Percentiles rank a stretch among this genome's conserved stretches.
phyloP scores from a whole-genome alignment of 2,329 filamentous ascomycete species.

The Pseudocercospora cruenta region DNA sequence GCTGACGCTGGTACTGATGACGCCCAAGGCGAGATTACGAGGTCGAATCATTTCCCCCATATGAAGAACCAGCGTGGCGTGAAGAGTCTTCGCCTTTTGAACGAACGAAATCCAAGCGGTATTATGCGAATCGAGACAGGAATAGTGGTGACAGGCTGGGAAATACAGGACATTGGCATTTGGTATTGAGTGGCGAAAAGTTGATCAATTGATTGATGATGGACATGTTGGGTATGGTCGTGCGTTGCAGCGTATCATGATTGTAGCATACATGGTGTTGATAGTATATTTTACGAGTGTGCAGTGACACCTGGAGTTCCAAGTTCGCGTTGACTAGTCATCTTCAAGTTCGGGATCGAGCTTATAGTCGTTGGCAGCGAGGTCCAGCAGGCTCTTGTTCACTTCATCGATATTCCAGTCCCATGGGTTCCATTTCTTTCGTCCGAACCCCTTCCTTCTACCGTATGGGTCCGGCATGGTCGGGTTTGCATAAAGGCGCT shows the following conservation, averaged over 20 bases:
- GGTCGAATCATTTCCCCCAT: not conserved
- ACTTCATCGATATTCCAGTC: not conserved
- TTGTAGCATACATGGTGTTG: not conserved
- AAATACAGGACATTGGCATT: conserved; percentile 8
- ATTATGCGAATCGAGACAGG: conserved; percentile 14
- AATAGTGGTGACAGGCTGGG: conserved; percentile 2
- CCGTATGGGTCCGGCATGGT: not conserved
- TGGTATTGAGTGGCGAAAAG: conserved; percentile 8
- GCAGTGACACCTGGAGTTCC: not conserved
- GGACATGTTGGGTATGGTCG: not conserved
- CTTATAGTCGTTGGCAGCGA: not conserved
- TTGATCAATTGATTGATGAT: conserved; percentile 4
- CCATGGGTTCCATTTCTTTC: not conserved
- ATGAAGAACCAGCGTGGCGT: not conserved
- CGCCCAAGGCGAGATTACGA: not conserved
- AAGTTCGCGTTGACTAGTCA: not conserved
- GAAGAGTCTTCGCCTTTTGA: conserved; percentile 7
- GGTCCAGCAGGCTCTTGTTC: not conserved
- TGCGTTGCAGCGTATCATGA: not conserved
- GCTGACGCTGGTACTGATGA: not conserved
- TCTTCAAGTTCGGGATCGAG: not conserved
- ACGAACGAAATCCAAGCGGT: conserved; percentile 13
- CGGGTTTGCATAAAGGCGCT: not conserved
- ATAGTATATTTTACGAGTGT: conserved; percentile 6
- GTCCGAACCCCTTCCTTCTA: not conserved